Base-by-base conservation (phyloP, 2,329 filamentous ascomycete genomes). In the Nothophoma quercina region DNA sequence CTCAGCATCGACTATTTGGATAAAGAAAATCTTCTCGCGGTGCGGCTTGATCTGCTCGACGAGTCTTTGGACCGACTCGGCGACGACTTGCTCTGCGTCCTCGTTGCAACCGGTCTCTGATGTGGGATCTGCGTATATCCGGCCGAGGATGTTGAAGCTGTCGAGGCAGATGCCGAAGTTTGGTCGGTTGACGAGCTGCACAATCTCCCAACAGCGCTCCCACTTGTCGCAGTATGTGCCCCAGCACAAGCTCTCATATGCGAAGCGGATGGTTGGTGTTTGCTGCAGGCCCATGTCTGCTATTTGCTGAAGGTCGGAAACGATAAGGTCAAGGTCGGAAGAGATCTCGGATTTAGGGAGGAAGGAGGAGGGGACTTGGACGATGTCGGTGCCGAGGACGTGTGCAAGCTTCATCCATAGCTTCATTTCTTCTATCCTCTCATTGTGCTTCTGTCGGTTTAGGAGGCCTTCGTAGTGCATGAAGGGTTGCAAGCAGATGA, bases 101-200 rank as follows among this genome's bases (percentile, higher is more conserved):
- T 32, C 73, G 58, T 0, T 77, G 83, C 59, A 79, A 79, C 3
- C 87, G 0, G 77, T 77, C 0, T 75, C 58, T 0, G 79, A 71
- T 0, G 83, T 72, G 0, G 89, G 89, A 63, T 93, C 88, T 0
- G 87, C 89, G 60, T 84, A 93, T 53, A 90, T 83, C 5, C 85
- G 77, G 0, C 84, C 89, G 0, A 88, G 84, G 53, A 93, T 88
- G 71, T 93, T 90, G 76, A 91, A 93, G 0, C 86, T 90, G 72
- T 93, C 89, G 19, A 93, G 79, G 67, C 88, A 91, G 32, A 91
- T 77, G 7, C 89, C 89, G 66, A 93, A 91, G 72, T 93, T 93
- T 7, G 81, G 73, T 7, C 88, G 74, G 69, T 90, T 79, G 22
- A 92, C 88, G 2, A 75, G 76, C 60, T 80, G 74, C 0, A 92